These are phyloP conservation scores for Cyclocybe aegerita DNA, from an alignment of 768 basidiomycete species.

Conservation along the genomic window DNA sequence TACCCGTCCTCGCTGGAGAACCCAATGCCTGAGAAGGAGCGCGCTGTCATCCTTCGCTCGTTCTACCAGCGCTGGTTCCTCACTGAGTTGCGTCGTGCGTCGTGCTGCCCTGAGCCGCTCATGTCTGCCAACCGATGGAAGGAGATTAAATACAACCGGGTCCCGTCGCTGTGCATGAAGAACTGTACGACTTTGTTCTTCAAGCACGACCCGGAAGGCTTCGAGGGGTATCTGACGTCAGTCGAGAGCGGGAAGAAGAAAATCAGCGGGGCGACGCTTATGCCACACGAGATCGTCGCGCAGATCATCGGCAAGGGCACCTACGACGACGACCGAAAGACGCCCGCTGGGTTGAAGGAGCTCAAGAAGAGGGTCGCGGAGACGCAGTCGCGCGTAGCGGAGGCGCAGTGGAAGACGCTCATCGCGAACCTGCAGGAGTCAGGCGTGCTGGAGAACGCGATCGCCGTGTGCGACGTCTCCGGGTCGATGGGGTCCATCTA, in stretches of 20 bases:
- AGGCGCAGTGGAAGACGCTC: constrained; percentile 69
- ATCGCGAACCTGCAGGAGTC: constrained; percentile 50
- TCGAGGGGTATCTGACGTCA: constrained; percentile 52
- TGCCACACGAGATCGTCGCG: constrained; percentile 62
- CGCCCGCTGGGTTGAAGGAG: constrained; percentile 16
- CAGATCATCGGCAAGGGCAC: constrained; percentile 26
- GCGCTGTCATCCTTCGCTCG: constrained; percentile 47
- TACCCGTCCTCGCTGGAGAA: constrained; percentile 33
- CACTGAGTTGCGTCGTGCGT: constrained; percentile 48
- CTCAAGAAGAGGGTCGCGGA: constrained; percentile 29
- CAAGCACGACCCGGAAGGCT: constrained; percentile 57
- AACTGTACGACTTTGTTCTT: constrained; percentile 56
- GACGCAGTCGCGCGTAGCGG: constrained; percentile 42
- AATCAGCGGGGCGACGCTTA: constrained; percentile 67
- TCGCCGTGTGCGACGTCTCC: constrained; percentile 78
- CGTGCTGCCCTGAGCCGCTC: constrained; percentile 52
- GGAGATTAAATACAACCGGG: constrained; percentile 56
- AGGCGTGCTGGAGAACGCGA: constrained; percentile 54
- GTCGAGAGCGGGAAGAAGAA: constrained; percentile 54
- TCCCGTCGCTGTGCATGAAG: constrained; percentile 63
- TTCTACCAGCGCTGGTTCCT: constrained; percentile 61
- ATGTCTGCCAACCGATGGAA: constrained; percentile 64
- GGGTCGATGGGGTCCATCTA: constrained; percentile 60
- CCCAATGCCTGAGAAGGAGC: constrained; percentile 22
- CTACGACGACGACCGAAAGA: not conserved